Evolutionary conservation across 352 stramenopile species (phyloP), one percentile per base, ranked within the genome.

Genomic region (Phytopythium montanum): DNA sequence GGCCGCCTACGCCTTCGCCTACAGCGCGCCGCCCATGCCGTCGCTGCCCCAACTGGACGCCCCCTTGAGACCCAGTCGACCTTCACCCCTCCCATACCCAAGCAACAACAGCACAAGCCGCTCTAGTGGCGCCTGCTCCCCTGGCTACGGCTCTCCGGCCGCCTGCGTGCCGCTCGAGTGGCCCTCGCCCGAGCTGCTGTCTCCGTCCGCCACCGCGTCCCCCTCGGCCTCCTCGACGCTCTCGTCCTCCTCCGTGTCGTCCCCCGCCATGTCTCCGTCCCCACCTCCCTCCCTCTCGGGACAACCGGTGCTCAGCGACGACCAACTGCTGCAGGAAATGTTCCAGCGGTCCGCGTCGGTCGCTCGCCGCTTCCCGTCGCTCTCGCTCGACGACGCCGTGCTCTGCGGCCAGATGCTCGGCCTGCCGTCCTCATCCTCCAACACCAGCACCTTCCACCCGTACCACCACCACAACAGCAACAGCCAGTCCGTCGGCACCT

Each of bases 271-370:
- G n/a, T 56, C 57, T 39, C 41, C 57, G 9, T 31, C 62, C 13
- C 25, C 34, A 5, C 52, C 62, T 25, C 62, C 13, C 31, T 49
- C 38, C 23, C 36, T 50, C 8, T 16, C 52, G 34, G 53, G 53
- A 14, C 53, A 50, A 25, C 53, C 53, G 1, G 53, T 59, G 34
- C 67, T 78, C 5, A 79, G 67, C 36, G 70, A 79, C 59, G 70
- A 79, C 29, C 64, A 79, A 13, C 72, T 79, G 39, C 61, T 79
- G 42, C 64, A 79, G 46, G 67, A 79, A 50, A 75, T 79, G 50
- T 79, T 79, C 57, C 70, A 75, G 54, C 67, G 73, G 39, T 73
- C 74, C 50, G 64, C 70, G 60, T 60, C 64, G 14, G 56, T 65
- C 31, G 46, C 23, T 61, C 64, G 7, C 3, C 53, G 53, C n/a